Base-by-base conservation (phyloP, 176 grass and related monocot species). In the Alloteropsis semialata region DNA sequence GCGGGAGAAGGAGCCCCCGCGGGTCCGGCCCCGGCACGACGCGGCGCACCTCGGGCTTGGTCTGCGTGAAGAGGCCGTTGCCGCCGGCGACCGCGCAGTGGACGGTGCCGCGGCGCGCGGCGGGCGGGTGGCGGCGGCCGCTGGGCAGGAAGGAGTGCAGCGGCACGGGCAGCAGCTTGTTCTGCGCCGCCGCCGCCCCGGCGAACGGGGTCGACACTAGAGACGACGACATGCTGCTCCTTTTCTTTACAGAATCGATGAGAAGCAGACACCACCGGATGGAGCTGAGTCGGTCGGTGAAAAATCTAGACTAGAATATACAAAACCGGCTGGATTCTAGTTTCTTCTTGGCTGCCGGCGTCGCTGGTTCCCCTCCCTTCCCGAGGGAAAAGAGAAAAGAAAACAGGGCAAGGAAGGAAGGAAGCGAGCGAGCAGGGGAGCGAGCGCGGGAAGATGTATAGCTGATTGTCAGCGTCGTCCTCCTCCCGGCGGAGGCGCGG, bases 1-100 rank as follows among this genome's bases (percentile, higher is more conserved):
- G 83, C 21, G 91, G 96, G 2, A 96, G n/a, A n/a, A n/a, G n/a
- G n/a, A n/a, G n/a, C n/a, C n/a, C n/a, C n/a, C n/a, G 79, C 61
- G 15, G 38, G 41, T 59, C 62, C 0, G 89, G 53, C 8, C 89
- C 49, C 16, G 96, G 96, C 34, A 99, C 79, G 77, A 99, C 94
- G 48, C 96, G 93, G 6, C 96, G 89, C 38, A 99, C 93, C 62
- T 99, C 96, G 24, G 96, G 91, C 71, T 88, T 99, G n/a, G 96
- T 90, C 92, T 99, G 96, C 49, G 96, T 99, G 91, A 99, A 99
- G 0, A 99, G 81, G 11, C 96, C 96, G 67, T 96, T 98, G 24
- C 96, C 96, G 16, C 92, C 96, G 45, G 80, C 61, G 41, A 91
- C 88, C 11, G 93, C 89, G 77, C 90, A 95, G 10, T 80, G 87